phyloP scores from a whole-genome alignment of 2,329 filamentous ascomycete genomes.

The Epicoccum sorghinum region DNA sequence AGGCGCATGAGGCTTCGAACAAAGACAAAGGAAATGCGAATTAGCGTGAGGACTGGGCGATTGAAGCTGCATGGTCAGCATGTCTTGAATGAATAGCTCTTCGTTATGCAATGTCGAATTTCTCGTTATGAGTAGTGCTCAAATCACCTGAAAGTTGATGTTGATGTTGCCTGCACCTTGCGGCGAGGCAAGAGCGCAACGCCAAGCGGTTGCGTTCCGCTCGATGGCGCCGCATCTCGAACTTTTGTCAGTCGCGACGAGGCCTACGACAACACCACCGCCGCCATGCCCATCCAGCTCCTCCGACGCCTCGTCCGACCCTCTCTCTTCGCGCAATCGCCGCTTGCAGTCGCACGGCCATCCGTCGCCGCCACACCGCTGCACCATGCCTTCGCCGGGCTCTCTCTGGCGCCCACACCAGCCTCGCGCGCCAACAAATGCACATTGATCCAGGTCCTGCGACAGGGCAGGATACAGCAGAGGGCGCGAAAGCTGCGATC shows the following conservation, averaged over 20 bases:
- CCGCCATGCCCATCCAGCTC: constrained; percentile 49
- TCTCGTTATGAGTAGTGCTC: too few species aligned
- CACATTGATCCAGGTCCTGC: constrained; percentile 58
- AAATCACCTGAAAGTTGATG: too few species aligned
- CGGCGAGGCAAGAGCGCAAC: background rate
- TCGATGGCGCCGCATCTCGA: constrained; percentile 14
- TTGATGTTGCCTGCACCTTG: background rate
- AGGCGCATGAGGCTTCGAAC: too few species aligned
- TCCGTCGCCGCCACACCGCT: constrained; percentile 28
- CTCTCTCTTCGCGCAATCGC: constrained; percentile 26
- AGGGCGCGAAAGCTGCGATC: constrained; percentile 85
- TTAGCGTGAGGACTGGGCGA: too few species aligned
- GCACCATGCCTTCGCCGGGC: constrained; percentile 26
- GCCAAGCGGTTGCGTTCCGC: too few species aligned
- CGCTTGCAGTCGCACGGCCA: constrained; percentile 25
- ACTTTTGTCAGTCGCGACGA: constrained; percentile 19
- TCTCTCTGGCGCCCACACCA: constrained; percentile 46
- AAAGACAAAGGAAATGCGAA: too few species aligned
- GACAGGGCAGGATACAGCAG: constrained; percentile 80
- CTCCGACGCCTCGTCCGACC: constrained; percentile 49
- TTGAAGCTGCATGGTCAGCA: too few species aligned
- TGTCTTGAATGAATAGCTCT: too few species aligned
- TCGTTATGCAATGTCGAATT: too few species aligned
- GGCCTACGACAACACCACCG: constrained; percentile 15
- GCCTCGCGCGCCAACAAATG: constrained; percentile 48